Conservation (phyloP, 75 land plant species). For the Ceratopteris richardii region DNA sequence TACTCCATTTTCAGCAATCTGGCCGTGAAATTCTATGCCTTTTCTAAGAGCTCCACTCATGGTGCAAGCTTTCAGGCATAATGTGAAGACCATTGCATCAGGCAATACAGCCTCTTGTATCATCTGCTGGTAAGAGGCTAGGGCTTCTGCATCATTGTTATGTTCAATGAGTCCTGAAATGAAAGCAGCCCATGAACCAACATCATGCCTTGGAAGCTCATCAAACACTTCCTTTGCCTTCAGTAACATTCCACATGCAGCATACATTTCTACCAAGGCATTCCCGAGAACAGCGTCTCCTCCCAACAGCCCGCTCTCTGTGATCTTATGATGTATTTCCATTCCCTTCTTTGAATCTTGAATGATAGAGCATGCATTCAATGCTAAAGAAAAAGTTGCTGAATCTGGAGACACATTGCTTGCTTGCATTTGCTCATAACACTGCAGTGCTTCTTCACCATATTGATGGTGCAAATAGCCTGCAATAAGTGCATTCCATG, state of each 20-base stretch:
- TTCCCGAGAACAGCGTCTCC: slow-evolving; percentile 35
- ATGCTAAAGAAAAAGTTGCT: slow-evolving; percentile 30
- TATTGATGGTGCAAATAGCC: slow-evolving; percentile 36
- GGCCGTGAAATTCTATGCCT: slow-evolving; percentile 40
- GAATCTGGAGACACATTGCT: slow-evolving; percentile 22
- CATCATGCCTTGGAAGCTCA: slow-evolving; percentile 23
- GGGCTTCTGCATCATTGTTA: slow-evolving; percentile 35
- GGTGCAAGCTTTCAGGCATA: slow-evolving; percentile 20
- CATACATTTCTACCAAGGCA: slow-evolving; percentile 51
- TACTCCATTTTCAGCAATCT: slow-evolving; percentile 16
- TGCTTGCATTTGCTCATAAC: slow-evolving; percentile 25
- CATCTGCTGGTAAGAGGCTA: slow-evolving; percentile 34
- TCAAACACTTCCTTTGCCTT: slow-evolving; percentile 44
- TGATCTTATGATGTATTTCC: slow-evolving; percentile 38
- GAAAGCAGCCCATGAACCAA: slow-evolving; percentile 58
- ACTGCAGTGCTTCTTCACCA: slow-evolving; percentile 26
- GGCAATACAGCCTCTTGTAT: slow-evolving; percentile 17
- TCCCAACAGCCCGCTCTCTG: slow-evolving; percentile 19
- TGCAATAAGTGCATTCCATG: slow-evolving; percentile 44
- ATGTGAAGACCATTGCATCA: slow-evolving; percentile 25
- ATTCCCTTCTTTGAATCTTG: slow-evolving; percentile 15
- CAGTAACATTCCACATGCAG: slow-evolving; percentile 33
- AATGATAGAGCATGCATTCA: slow-evolving; percentile 32
- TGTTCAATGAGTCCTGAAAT: slow-evolving; percentile 39
- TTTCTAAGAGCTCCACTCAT: slow-evolving; percentile 7